Base-by-base conservation (phyloP, 176 grass and related monocot genomes). In the Calamus simplicifolius region DNA sequence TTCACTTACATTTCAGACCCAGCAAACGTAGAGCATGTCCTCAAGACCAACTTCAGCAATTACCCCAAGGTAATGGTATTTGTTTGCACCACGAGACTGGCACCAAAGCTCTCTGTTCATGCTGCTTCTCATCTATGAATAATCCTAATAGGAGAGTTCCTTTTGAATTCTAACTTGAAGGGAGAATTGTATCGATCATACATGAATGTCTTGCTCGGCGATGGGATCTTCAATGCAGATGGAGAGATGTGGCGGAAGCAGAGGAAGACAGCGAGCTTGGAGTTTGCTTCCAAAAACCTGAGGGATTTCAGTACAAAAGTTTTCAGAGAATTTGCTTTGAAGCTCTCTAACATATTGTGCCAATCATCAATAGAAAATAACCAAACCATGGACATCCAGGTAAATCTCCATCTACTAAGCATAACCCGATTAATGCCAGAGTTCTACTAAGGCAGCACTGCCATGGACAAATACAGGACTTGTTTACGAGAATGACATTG, bases 1-100 rank as follows among this genome's bases (percentile, higher is more conserved):
- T 95, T 89, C 71, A 95, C 86, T 72, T 95, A 95, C 77, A 95
- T 89, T 62, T 86, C 90, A 0, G 90, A 95, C 80, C 90, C 86
- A 0, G 68, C 70, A 70, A 89, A 84, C 29, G 90, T 95, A 0
- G 90, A 95, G 56, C 85, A 95, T 72, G 79, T 95, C 49, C 73
- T 95, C 62, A 95, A 87, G 73, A 95, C 82, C 64, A 95, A 95
- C 59, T 95, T 95, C 70, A 67, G 55, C 62, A 95, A 95, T 81
- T 95, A 95, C 71, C 90, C 90, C 53, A 95, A 95, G 90, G 90
- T 95, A 65, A 79, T 48, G 50, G 23, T 27, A 23, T 12, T 6
- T 54, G 16, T 14, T 6, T 54, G 16, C 5, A 19, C 19, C 6
- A 5, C 6, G 29, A 6, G 29, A 31, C 29, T 31, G 29, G 4